Conservation (phyloP, 805 yeast genomes). For the Wickerhamomyces strasburgensis region DNA sequence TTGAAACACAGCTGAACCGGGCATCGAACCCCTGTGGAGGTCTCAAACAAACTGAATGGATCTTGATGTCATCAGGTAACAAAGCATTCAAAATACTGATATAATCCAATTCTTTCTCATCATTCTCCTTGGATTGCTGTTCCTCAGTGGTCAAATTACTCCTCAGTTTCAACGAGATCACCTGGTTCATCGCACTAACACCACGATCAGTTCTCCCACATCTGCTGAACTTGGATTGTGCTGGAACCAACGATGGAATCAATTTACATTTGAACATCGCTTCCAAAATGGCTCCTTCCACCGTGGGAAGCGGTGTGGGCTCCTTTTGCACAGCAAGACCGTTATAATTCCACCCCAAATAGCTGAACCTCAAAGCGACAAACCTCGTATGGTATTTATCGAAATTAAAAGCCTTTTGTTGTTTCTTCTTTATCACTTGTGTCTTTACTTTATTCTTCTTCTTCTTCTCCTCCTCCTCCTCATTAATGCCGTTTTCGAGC, state of each 20-base stretch:
- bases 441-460: conserved; percentile 10
- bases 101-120: conserved; percentile 70
- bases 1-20: conserved; percentile 77
- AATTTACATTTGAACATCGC: conserved; percentile 67
- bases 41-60: conserved; percentile 76
- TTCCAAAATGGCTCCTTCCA: conserved; percentile 69
- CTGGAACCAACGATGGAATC: conserved; percentile 54
- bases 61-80: conserved; percentile 74
- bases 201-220: conserved; percentile 96
- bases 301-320: conserved; percentile 76
- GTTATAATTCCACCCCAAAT: conserved; percentile 91
- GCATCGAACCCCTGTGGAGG: conserved; percentile 88
- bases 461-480: conserved; percentile 8
- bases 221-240: conserved; percentile 69
- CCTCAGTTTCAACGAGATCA: conserved; percentile 72
- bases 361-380: conserved; percentile 79
- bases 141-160: conserved; percentile 62
- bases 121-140: conserved; percentile 51
- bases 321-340: conserved; percentile 83
- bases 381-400: conserved; percentile 56
- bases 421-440: conserved; percentile 13
- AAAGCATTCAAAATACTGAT: conserved; percentile 67
- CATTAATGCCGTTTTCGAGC: conserved; percentile 39
- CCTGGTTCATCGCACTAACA: conserved; percentile 97
- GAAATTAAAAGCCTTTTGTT: conserved; percentile 53